A percentile compares a stretch with the other conserved stretches of the same genome.
phyloP scores from a whole-genome alignment of 148 eudicot genomes.

The Drosera capensis region DNA sequence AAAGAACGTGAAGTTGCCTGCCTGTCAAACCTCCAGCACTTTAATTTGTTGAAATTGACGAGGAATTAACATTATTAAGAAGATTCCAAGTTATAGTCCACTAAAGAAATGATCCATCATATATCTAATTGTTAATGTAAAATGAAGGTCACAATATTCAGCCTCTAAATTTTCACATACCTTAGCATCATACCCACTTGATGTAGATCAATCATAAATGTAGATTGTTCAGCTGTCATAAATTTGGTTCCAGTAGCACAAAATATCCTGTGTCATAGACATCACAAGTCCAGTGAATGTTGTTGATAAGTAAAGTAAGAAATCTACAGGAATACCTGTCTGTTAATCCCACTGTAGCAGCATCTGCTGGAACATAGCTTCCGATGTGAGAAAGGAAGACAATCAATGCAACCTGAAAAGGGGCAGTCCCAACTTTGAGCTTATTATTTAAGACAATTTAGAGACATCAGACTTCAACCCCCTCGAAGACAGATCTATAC shows the following conservation, averaged over 20 bases:
- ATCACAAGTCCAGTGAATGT: no score
- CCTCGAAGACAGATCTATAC: no score
- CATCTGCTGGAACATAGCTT: slow-evolving; percentile 97
- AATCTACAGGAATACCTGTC: no score
- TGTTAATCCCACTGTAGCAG: slow-evolving; percentile 89
- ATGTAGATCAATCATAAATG: slow-evolving; percentile 96
- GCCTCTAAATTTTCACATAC: slow-evolving; percentile 15
- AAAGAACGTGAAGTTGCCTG: slow-evolving; percentile 78
- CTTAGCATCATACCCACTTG: slow-evolving; percentile 98
- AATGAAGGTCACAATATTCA: not conserved
- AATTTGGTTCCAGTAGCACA: slow-evolving; percentile 92
- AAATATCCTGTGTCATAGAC: slow-evolving; percentile 74
- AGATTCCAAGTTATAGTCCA: no score
- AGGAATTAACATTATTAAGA: no score
- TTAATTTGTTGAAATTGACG: no score
- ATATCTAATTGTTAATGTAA: not conserved
- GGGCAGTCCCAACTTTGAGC: no score
- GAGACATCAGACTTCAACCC: no score
- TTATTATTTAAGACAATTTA: no score
- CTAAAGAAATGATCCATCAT: not conserved
- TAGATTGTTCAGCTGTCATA: slow-evolving; percentile 88
- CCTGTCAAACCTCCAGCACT: slow-evolving; percentile 21
- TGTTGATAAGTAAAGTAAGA: no score
- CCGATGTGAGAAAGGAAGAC: slow-evolving; percentile 96
- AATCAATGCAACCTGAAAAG: slow-evolving; percentile 79